Base-by-base conservation (phyloP, 2,329 filamentous ascomycete genomes). In the Aspergillus sp. region DNA sequence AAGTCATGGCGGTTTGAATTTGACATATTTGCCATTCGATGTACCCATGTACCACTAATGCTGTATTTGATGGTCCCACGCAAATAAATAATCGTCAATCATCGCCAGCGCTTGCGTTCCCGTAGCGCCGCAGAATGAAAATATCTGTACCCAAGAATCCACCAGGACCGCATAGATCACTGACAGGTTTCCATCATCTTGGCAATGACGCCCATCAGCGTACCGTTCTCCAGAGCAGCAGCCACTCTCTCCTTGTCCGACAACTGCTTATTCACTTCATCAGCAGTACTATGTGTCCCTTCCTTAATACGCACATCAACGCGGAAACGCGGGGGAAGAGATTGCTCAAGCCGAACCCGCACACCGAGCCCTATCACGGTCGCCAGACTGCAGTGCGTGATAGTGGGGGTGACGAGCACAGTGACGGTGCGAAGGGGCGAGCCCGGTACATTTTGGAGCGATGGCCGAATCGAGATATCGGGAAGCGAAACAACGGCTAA, bases 231-330 rank as follows among this genome's bases (percentile, higher is more conserved):
- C 48, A 95, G 67, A 5, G 91, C 91, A 7, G 91, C 91, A 1
- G 89, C 88, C 27, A 98, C 91, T 40, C 91, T 72, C 66, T 98
- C 91, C 68, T 96, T 98, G 64, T 98, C 91, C 20, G 79, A 84
- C 26, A 98, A 67, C 63, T 98, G 91, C 69, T 95, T 95, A 65
- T 93, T 95, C 32, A 95, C 86, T 57, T 94, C 86, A 42, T 94
- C 86, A 28, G 86, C 89, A 40, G 93, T 93, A 44, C 78, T 85
- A 58, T 96, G 91, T n/a, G 86, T 91, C 41, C 88, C 89, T 61
- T 93, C 82, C 61, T 96, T 95, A 60, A 95, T 93, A 48, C 80
- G 76, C 28, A 96, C 86, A 58, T 96, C 88, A 31, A 96, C 74
- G 24, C 91, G 77, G 59, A 91, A 98, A 51, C 89, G 83, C 20